Evolutionary conservation across 345 rosid species (phyloP), one percentile per base, ranked within the genome.

Genomic region (Aquilaria malaccensis): DNA sequence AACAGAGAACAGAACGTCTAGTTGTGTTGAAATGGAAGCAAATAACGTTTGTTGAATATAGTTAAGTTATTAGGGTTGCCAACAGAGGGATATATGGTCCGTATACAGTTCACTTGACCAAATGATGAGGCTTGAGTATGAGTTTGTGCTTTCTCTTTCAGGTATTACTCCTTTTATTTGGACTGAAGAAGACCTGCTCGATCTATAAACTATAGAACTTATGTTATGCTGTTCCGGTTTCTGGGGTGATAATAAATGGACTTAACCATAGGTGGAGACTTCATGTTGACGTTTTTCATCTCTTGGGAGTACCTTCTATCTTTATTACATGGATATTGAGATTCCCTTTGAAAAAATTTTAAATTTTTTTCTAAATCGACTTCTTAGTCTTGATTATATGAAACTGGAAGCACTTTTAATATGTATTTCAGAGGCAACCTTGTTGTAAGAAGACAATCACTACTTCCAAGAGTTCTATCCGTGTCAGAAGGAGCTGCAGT

Each of bases 401-500:
- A 43, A 45, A 43, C 15, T 70, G 68, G 54, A 58, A 41, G 58
- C 33, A 54, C 7, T 63, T 64, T 9, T 30, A 14, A 14, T 54
- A 50, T 37, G 13, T 72, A 51, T 70, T 6, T 63, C 75, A 94
- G 99, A 70, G 99, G 97, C 10, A 85, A 83, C 73, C 95, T 94
- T 59, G 79, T 86, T 3, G 93, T 94, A 54, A 72, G 52, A 71
- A 86, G 97, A 72, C 96, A 90, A 69, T 74, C 97, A 33, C 76
- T 86, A 55, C 85, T 94, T 58, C 99, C 97, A 45, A 76, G 95
- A 66, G 84, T 90, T 59, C 89, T 88, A 70, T 86, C 95, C 0
- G 95, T 94, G 31, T 69, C 91, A 31, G 91, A 86, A 75, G 97
- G 96, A 45, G 96, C 96, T 45, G 90, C 91, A 0, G 85, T 78